Percentiles rank a stretch among this genome's conserved stretches.
These are phyloP conservation scores for Zymoseptoria pseudotritici DNA, from an alignment of 2,329 filamentous ascomycete species.

Conservation along the genomic window DNA sequence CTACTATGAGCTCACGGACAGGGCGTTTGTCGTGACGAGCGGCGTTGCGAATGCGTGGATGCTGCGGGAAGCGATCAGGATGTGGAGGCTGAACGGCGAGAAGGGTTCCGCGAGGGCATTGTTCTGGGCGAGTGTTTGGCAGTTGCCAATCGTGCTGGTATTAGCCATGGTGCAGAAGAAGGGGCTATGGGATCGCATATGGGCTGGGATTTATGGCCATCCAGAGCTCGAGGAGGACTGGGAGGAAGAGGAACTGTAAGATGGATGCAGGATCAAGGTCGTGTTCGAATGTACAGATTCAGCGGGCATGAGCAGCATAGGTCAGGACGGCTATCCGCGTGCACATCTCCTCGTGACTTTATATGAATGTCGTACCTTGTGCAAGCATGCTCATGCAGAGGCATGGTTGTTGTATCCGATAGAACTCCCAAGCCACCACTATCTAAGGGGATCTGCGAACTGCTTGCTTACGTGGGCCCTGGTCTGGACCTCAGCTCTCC, in stretches of 20 bases:
- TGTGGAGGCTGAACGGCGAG: conserved; percentile 71
- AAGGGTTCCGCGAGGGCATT: conserved; percentile 73
- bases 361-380: no score
- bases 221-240: conserved; percentile 49
- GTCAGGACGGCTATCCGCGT: background rate
- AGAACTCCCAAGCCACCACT: no score
- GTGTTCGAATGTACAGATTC: background rate
- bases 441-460: no score
- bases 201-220: conserved; percentile 55
- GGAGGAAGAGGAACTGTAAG: conserved; percentile 40
- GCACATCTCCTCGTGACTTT: background rate
- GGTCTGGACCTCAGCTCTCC: no score
- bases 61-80: conserved; percentile 66
- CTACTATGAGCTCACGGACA: conserved; percentile 73
- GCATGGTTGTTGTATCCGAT: no score
- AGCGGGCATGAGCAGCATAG: background rate
- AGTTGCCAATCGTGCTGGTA: conserved; percentile 82
- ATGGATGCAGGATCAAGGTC: background rate
- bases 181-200: conserved; percentile 80
- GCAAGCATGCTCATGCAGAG: background rate
- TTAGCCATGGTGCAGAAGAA: conserved; percentile 89
- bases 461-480: no score
- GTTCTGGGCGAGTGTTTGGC: conserved; percentile 98
- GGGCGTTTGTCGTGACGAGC: conserved; percentile 74
- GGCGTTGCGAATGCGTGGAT: conserved; percentile 82